phyloP scores from a whole-genome alignment of 495 filamentous ascomycete genomes.

The Sporormia fimetaria region DNA sequence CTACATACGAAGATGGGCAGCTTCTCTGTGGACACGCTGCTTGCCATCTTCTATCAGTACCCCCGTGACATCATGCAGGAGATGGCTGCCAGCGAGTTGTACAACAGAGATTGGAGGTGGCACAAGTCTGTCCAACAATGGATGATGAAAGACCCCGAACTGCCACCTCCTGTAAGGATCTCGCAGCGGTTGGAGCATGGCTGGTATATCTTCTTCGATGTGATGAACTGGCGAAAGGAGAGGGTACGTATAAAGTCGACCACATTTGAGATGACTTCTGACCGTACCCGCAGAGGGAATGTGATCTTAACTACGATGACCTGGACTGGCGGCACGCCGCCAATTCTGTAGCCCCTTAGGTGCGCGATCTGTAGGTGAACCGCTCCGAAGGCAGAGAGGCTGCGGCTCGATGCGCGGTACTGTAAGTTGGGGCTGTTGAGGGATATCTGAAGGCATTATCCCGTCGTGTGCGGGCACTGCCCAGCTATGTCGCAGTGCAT shows the following conservation, averaged over 20 bases:
- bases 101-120: slow-evolving; percentile 77
- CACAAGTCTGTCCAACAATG: slow-evolving; percentile 81
- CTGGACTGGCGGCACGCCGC: slow-evolving; percentile 51
- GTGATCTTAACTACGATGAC: slow-evolving; percentile 68
- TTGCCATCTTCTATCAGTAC: slow-evolving; percentile 91
- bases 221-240: slow-evolving; percentile 70
- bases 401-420: not conserved
- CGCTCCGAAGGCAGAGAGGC: not conserved
- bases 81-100: slow-evolving; percentile 70
- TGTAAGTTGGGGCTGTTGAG: not conserved
- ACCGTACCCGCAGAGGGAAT: slow-evolving; percentile 49
- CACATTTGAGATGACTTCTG: slow-evolving; percentile 11
- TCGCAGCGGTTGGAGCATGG: slow-evolving; percentile 65
- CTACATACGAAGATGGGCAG: slow-evolving; percentile 65
- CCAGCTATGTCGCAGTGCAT: too few species aligned
- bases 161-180: slow-evolving; percentile 54
- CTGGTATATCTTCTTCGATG: slow-evolving; percentile 82
- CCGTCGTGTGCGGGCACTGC: too few species aligned
- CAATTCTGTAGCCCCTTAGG: not conserved
- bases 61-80: slow-evolving; percentile 77
- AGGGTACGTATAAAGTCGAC: slow-evolving; percentile 45
- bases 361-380: not conserved
- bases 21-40: slow-evolving; percentile 83
- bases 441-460: too few species aligned
- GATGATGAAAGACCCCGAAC: slow-evolving; percentile 76